Percentiles rank a stretch among this genome's conserved stretches.
Conservation (phyloP, 1,284 basidiomycete genomes). For the Ganoderma multipileum region DNA sequence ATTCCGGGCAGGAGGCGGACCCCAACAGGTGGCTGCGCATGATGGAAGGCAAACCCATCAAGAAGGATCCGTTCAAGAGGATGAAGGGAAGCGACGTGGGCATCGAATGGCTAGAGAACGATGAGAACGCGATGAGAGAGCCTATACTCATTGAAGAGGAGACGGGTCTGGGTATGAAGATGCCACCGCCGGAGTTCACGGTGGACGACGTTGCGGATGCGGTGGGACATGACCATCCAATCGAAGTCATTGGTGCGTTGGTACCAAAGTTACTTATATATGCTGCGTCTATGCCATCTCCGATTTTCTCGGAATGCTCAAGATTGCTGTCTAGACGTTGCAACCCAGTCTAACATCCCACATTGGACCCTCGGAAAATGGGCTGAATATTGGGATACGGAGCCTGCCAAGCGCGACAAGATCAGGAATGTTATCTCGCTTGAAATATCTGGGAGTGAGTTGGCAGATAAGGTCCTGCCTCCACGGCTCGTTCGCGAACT, state of each 20-base stretch:
- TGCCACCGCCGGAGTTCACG: conserved; percentile 73
- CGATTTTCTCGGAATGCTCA: conserved; percentile 12
- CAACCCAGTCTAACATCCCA: conserved; percentile 79
- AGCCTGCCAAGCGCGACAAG: conserved; percentile 75
- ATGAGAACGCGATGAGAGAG: conserved; percentile 75
- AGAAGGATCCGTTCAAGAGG: conserved; percentile 65
- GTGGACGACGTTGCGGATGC: conserved; percentile 83
- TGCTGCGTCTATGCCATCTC: conserved; percentile 13
- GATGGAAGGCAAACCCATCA: conserved; percentile 69
- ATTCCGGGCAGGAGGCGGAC: conserved; percentile 62
- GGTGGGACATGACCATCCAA: conserved; percentile 78
- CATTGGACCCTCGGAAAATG: conserved; percentile 92
- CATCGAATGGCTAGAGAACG: conserved; percentile 74
- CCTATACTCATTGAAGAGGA: conserved; percentile 79
- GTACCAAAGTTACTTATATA: neutral
- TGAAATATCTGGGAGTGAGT: conserved; percentile 45
- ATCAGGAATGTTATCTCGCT: conserved; percentile 56
- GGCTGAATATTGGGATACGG: conserved; percentile 85
- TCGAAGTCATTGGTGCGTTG: conserved; percentile 86
- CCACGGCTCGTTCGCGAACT: conserved; percentile 88
- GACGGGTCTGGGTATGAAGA: conserved; percentile 85
- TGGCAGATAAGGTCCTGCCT: conserved; percentile 73
- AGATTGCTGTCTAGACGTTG: conserved; percentile 65
- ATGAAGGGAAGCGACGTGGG: conserved; percentile 73
- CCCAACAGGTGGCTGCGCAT: conserved; percentile 72